Evolutionary conservation across 306 rosid species (phyloP).

Genomic region (Cyclanthera cordifolia): DNA sequence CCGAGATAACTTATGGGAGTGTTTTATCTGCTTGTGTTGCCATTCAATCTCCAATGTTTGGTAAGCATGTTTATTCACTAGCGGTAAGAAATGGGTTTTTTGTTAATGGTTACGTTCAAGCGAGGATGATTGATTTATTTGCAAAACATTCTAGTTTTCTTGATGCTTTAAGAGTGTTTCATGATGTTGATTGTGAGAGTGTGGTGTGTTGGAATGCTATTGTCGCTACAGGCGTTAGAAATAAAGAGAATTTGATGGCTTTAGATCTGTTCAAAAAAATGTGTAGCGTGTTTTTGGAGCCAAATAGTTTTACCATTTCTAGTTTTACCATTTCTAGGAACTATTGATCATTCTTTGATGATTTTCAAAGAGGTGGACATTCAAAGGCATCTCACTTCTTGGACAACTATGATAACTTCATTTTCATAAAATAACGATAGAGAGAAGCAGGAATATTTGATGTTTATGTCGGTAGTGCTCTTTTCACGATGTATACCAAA

Average conservation of each 20-base stretch:
- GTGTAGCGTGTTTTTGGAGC: constrained; percentile 27
- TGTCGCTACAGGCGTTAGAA: constrained; percentile 54
- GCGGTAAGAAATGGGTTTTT: constrained; percentile 30
- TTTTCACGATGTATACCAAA: constrained; percentile 66
- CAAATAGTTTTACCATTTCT: constrained; percentile 52
- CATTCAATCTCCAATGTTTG: constrained; percentile 26
- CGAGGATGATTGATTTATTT: constrained; percentile 33
- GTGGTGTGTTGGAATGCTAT: constrained; percentile 54
- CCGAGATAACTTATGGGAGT: constrained; percentile 47
- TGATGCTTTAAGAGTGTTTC: constrained; percentile 35
- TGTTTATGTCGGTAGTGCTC: constrained; percentile 52
- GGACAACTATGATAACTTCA: constrained; percentile 53
- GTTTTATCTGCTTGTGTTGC: constrained; percentile 56
- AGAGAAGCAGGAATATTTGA: constrained; percentile 21
- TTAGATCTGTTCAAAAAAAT: constrained; percentile 41
- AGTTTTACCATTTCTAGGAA: constrained; percentile 51
- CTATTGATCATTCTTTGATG: constrained; percentile 34
- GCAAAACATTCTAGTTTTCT: constrained; percentile 23
- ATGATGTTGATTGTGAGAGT: constrained; percentile 38
- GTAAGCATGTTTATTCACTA: constrained; percentile 35
- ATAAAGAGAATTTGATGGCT: constrained; percentile 41
- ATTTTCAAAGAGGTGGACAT: constrained; percentile 35
- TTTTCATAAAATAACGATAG: constrained; percentile 38
- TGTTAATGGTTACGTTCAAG: constrained; percentile 26
- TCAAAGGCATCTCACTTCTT: constrained; percentile 28